Evolutionary conservation across 805 yeast species (phyloP).

Genomic region (Maudiozyma barnettii): DNA sequence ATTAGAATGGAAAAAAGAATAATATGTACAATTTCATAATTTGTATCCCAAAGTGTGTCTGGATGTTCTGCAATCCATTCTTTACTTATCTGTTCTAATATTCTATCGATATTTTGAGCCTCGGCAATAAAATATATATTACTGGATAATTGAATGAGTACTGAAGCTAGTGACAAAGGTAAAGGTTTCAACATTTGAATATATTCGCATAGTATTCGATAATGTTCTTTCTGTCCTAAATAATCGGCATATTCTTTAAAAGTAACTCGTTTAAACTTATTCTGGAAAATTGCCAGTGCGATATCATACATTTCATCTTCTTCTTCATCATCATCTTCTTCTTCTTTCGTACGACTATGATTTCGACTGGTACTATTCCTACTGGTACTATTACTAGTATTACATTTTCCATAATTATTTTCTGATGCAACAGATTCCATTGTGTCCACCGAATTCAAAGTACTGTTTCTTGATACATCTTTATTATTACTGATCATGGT

Average conservation of each 20-base stretch:
- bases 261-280: conserved; percentile 21
- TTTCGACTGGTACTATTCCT: background rate
- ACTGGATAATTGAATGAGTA: conserved; percentile 54
- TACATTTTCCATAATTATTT: too few relatives aligned
- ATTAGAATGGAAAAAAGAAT: conserved; percentile 62
- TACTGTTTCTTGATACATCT: background rate
- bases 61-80: conserved; percentile 49
- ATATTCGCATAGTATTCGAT: conserved; percentile 28
- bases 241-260: conserved; percentile 38
- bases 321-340: background rate
- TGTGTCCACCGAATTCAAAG: background rate
- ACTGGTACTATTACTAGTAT: background rate
- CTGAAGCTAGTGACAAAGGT: conserved; percentile 42
- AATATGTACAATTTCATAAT: conserved; percentile 55
- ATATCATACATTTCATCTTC: conserved; percentile 4
- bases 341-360: too few relatives aligned
- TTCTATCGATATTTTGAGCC: conserved; percentile 69
- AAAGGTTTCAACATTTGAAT: conserved; percentile 35
- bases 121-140: conserved; percentile 72
- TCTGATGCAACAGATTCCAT: too few relatives aligned
- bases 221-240: conserved; percentile 29
- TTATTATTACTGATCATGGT: background rate
- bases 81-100: conserved; percentile 56
- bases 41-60: conserved; percentile 34
- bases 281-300: conserved; percentile 29